Evolutionary conservation across 495 filamentous ascomycete species (phyloP), one percentile per base, ranked within the genome.

Genomic region (Halenospora varia): DNA sequence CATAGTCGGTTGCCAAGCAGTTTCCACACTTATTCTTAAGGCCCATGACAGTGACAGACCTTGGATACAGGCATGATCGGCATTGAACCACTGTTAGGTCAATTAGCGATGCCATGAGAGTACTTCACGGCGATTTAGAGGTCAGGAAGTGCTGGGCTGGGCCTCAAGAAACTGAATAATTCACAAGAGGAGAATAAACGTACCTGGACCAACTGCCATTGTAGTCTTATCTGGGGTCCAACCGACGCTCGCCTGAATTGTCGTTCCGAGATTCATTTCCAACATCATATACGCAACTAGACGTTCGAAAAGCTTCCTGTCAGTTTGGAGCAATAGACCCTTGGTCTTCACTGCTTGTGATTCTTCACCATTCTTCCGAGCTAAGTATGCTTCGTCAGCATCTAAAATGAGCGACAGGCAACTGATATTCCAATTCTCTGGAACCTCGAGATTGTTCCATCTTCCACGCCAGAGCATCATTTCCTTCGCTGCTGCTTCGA

Each of bases 201-300:
- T 66, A 11, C 70, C 41, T 1, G 73, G 75, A 6, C 76, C 74
- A 4, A 77, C 48, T 1, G 67, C 47, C 0, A 64, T 63, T 25
- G 55, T 64, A 23, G 65, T 67, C 66, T 76, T 77, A 11, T 71
- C 50, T 2, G 76, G 76, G 3, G 63, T 71, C 74, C 73, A 79
- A 2, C 72, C 65, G n/a, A 73, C 48, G 10, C 52, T 55, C 1
- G 71, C 71, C 4, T 57, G 63, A 2, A 76, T 61, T 0, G 64
- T 61, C 2, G 71, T 74, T 35, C 67, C 61, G 11, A 79, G 64
- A 48, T 77, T 77, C 25, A 70, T 55, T 63, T 77, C 73, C 6
- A 77, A 66, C 48, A 77, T 67, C 62, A 73, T 74, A 65, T 77
- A 77, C 18, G 70, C 67, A n/a, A 79, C 66, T n/a, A 79, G 64